phyloP scores from a whole-genome alignment of 805 yeast genomes.

The Pichia scutulata region DNA sequence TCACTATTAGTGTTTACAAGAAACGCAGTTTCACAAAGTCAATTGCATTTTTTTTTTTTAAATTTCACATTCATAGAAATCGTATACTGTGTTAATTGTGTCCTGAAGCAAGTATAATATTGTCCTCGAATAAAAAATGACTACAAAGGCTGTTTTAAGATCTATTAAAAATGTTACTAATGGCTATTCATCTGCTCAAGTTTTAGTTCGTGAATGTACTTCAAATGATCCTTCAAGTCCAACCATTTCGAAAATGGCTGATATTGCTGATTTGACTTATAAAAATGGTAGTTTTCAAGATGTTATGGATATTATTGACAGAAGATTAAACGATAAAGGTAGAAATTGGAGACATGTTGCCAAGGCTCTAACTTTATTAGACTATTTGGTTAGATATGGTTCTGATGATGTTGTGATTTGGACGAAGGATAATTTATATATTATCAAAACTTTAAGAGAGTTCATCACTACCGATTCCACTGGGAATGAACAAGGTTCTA shows the following conservation, averaged over 20 bases:
- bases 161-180: slow-evolving; percentile 82
- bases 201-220: slow-evolving; percentile 86
- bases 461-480: slow-evolving; percentile 74
- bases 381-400: slow-evolving; percentile 78
- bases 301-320: slow-evolving; percentile 89
- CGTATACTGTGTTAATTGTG: not conserved
- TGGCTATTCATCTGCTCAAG: slow-evolving; percentile 83
- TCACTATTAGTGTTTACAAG: too few relatives aligned
- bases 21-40: not conserved
- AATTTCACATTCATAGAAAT: not conserved
- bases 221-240: slow-evolving; percentile 85
- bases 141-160: slow-evolving; percentile 46
- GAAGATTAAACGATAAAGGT: slow-evolving; percentile 90
- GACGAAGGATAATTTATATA: slow-evolving; percentile 83
- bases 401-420: slow-evolving; percentile 84
- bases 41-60: not conserved
- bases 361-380: slow-evolving; percentile 82
- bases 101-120: not conserved
- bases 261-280: slow-evolving; percentile 66
- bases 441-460: slow-evolving; percentile 84
- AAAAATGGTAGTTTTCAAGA: slow-evolving; percentile 71
- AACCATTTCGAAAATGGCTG: slow-evolving; percentile 73
- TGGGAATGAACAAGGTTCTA: slow-evolving; percentile 80
- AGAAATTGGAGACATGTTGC: slow-evolving; percentile 96
- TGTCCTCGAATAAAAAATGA: slow-evolving; percentile 6